Base-by-base conservation (phyloP, 192 early-diverging fungal species). In the Umbelopsis sp. region DNA sequence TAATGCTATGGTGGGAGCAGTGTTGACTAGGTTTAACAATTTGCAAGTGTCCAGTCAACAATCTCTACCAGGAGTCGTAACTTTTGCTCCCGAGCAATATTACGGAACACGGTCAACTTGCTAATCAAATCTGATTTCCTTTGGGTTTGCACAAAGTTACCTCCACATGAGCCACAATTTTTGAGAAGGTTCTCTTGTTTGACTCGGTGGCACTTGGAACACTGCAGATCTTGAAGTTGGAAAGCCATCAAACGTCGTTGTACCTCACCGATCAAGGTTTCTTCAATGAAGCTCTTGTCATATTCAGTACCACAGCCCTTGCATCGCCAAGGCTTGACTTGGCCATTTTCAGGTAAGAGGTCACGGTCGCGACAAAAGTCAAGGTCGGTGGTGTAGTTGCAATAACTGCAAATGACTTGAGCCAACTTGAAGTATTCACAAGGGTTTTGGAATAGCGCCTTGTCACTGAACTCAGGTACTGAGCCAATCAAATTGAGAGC, bases 151-250 rank as follows among this genome's bases (percentile, higher is more conserved):
- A 74, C 73, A 69, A 90, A 92, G 41, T 82, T 74, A 26, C 92
- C 91, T 0, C 90, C 87, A 71, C 96, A 98, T 8, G 70, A 53
- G 7, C 88, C 77, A 73, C 96, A 98, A 70, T 90, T 84, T 7
- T 83, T 66, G 16, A 86, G 77, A 71, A 98, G 70, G 50, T 95
- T 92, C 52, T 95, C 92, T 12, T 86, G 86, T 67, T 93, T 95
- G 62, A 97, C 89, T 74, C 87, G 72, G 12, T 88, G 83, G 65
- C 97, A 99, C 59, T 92, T 92, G 17, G 77, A 70, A 76, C 97
- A 99, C 25, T 84, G 82, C 50, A 96, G 66, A 65, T 97, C 96
- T 79, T 99, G 97, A 62, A 92, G 82, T 80, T 99, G 96, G 84
- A 91, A 97, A 5, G 87, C 85, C 68, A 87, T 75, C 26, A 95